These are phyloP conservation scores for Saturnispora ahearnii DNA, from an alignment of 805 yeast genomes.

Conservation along the genomic window DNA sequence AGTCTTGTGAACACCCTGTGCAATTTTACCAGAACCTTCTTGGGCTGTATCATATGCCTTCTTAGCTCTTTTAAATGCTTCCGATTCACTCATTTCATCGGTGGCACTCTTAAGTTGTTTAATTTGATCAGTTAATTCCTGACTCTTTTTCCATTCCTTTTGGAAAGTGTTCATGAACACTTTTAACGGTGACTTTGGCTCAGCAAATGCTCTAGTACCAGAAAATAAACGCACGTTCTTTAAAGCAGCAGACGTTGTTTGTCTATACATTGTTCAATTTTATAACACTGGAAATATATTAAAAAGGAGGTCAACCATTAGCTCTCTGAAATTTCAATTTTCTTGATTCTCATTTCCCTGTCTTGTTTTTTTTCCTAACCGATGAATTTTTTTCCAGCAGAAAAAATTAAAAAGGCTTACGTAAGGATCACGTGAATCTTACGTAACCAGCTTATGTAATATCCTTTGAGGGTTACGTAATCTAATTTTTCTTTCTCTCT, in stretches of 20 bases:
- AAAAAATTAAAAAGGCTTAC: neutral
- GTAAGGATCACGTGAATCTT: neutral
- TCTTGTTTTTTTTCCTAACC: neutral
- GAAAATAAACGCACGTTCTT: slow-evolving; percentile 5
- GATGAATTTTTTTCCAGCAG: neutral
- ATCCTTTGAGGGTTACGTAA: neutral
- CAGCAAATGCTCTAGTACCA: slow-evolving; percentile 3
- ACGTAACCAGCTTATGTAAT: neutral
- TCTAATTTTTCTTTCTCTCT: neutral
- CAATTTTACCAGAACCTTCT: slow-evolving; percentile 49
- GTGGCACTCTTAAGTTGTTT: slow-evolving; percentile 95
- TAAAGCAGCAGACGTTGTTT: neutral
- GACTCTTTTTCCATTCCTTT: slow-evolving; percentile 82
- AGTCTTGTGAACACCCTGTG: slow-evolving; percentile 71
- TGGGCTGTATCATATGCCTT: slow-evolving; percentile 88
- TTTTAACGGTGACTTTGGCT: slow-evolving; percentile 66
- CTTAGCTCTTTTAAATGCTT: slow-evolving; percentile 84
- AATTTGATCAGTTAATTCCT: slow-evolving; percentile 84
- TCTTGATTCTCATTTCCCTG: neutral
- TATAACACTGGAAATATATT: no score
- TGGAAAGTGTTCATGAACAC: slow-evolving; percentile 90
- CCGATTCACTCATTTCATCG: slow-evolving; percentile 87
- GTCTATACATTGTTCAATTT: neutral
- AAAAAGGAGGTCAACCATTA: neutral
- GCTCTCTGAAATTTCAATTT: neutral